Evolutionary conservation across 768 basidiomycete species (phyloP).

Genomic region (Mycena amicta): DNA sequence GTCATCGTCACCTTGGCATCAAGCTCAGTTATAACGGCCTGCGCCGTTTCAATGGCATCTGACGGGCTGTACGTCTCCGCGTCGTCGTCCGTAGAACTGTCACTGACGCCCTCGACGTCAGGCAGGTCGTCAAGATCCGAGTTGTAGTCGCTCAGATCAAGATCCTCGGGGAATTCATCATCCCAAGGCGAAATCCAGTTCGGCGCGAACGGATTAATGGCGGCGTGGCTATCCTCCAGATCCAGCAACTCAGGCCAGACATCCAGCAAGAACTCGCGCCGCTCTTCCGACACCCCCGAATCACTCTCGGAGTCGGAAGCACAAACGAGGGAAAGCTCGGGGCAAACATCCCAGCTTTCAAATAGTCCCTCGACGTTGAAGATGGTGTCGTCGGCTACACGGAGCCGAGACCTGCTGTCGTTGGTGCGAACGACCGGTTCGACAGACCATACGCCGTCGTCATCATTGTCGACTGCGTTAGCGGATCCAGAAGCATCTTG

Average conservation of each 20-base stretch:
- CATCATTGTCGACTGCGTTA: slow-evolving; percentile 16
- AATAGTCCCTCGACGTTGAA: slow-evolving; percentile 1
- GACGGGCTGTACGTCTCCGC: not conserved
- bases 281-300: not conserved
- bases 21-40: not conserved
- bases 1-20: not conserved
- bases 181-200: not conserved
- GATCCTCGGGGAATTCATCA: not conserved
- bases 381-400: not conserved
- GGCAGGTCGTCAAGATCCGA: not conserved
- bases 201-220: not conserved
- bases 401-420: not conserved
- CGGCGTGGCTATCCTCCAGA: not conserved
- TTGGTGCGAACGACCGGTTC: not conserved
- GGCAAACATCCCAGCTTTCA: not conserved
- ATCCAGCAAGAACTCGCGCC: not conserved
- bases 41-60: not conserved
- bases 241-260: not conserved
- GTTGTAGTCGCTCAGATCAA: not conserved
- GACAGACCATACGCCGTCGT: slow-evolving; percentile 17
- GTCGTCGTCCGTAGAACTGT: not conserved
- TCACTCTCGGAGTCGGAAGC: slow-evolving; percentile 1
- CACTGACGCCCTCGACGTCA: not conserved
- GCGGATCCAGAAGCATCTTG: slow-evolving; percentile 7
- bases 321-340: not conserved